Evolutionary conservation across 2,329 filamentous ascomycete species (phyloP).

Genomic region (Lachnellula hyalina): DNA sequence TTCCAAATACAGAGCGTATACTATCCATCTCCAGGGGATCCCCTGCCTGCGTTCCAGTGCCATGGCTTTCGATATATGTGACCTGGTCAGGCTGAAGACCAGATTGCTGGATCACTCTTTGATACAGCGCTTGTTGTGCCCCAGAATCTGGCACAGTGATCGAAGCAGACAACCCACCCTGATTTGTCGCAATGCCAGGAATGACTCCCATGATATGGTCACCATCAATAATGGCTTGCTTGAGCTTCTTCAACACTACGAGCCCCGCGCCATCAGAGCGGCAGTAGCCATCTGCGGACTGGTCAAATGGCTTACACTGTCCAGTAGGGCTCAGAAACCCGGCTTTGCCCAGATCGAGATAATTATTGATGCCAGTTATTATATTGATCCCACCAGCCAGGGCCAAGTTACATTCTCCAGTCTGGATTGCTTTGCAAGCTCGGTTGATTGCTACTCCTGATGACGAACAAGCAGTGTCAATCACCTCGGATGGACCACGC

Average conservation of each 20-base stretch:
- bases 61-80: constrained; percentile 29
- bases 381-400: constrained; percentile 8
- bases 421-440: constrained; percentile 44
- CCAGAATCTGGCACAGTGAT: constrained; percentile 47
- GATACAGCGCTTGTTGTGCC: constrained; percentile 32
- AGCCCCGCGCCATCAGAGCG: constrained; percentile 49
- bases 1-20: constrained; percentile 9
- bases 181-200: constrained; percentile 46
- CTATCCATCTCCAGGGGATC: constrained; percentile 20
- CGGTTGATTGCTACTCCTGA: constrained; percentile 50
- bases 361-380: background rate
- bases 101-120: background rate
- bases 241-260: constrained; percentile 52
- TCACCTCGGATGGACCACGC: constrained; percentile 59
- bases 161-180: constrained; percentile 52
- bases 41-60: constrained; percentile 31
- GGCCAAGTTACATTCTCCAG: constrained; percentile 33
- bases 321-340: constrained; percentile 28
- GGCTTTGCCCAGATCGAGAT: background rate
- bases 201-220: constrained; percentile 53
- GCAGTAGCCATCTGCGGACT: constrained; percentile 9
- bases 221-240: constrained; percentile 50
- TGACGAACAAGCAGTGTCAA: constrained; percentile 54
- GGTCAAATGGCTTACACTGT: constrained; percentile 36
- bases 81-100: background rate